phyloP scores from a whole-genome alignment of 495 filamentous ascomycete genomes.

The Penicillium antarcticum region DNA sequence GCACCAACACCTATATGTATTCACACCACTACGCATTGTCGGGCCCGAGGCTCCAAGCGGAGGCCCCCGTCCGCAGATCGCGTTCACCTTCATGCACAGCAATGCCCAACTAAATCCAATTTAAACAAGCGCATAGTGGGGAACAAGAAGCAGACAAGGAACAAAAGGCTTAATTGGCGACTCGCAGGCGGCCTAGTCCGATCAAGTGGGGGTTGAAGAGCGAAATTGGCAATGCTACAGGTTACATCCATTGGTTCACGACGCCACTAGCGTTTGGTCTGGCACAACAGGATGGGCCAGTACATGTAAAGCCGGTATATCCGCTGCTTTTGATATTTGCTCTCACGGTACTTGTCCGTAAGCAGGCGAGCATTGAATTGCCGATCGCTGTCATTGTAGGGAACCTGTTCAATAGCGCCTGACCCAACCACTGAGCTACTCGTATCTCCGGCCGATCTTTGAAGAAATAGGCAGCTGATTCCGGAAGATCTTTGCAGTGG shows the following conservation, averaged over 20 bases:
- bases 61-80: not conserved
- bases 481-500: not conserved
- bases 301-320: too few species aligned
- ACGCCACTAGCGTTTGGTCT: not conserved
- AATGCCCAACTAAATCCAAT: conserved; percentile 7
- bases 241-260: not conserved
- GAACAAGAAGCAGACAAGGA: conserved; percentile 3
- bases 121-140: not conserved
- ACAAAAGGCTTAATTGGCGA: conserved; percentile 14
- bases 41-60: conserved; percentile 4
- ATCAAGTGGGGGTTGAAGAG: conserved; percentile 9
- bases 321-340: too few species aligned
- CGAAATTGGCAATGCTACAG: not conserved
- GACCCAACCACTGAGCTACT: not conserved
- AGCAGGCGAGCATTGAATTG: not conserved
- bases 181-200: conserved; percentile 3
- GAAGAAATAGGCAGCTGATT: not conserved
- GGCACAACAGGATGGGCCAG: not conserved
- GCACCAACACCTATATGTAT: not conserved
- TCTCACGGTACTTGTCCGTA: too few species aligned
- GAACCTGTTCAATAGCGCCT: not conserved
- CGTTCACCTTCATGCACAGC: not conserved
- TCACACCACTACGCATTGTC: not conserved
- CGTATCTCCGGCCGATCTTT: not conserved
- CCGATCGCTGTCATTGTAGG: not conserved